Evolutionary conservation across 2,329 filamentous ascomycete genomes (phyloP).

Genomic region (Calonectria naviculata): DNA sequence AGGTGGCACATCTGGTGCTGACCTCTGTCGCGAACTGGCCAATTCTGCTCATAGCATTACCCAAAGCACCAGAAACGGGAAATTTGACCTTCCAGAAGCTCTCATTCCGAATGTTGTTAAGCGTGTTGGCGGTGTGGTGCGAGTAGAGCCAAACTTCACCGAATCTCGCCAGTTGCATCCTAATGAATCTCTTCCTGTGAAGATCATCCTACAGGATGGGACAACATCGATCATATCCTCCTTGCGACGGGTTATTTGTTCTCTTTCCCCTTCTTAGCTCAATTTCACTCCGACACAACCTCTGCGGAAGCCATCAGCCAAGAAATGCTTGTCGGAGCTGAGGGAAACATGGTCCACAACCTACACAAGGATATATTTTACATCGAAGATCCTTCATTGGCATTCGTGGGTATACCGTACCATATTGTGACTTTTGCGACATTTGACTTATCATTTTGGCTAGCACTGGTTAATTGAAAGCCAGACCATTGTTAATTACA

Average conservation of each 20-base stretch:
- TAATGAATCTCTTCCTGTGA: background rate
- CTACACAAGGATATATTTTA: constrained; percentile 76
- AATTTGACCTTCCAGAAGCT: background rate
- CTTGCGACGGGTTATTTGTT: background rate
- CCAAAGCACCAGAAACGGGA: background rate
- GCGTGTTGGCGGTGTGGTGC: background rate
- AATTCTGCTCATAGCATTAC: background rate
- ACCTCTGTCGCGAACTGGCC: background rate
- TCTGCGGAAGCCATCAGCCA: background rate
- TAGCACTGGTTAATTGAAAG: too few species aligned
- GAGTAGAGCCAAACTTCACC: background rate
- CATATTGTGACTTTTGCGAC: constrained; percentile 74
- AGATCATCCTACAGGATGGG: background rate
- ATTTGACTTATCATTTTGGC: constrained; percentile 80
- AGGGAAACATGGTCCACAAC: constrained; percentile 59
- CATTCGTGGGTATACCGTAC: constrained; percentile 73
- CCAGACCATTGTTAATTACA: too few species aligned
- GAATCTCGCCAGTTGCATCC: background rate
- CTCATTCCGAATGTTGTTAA: background rate
- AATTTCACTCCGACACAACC: background rate
- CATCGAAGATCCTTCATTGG: constrained; percentile 71
- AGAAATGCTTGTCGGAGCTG: background rate
- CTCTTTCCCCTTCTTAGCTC: background rate
- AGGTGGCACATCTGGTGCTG: background rate
- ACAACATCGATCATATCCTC: background rate